Conservation (phyloP, 768 basidiomycete genomes). For the Phylloporus rhodoxanthus region DNA sequence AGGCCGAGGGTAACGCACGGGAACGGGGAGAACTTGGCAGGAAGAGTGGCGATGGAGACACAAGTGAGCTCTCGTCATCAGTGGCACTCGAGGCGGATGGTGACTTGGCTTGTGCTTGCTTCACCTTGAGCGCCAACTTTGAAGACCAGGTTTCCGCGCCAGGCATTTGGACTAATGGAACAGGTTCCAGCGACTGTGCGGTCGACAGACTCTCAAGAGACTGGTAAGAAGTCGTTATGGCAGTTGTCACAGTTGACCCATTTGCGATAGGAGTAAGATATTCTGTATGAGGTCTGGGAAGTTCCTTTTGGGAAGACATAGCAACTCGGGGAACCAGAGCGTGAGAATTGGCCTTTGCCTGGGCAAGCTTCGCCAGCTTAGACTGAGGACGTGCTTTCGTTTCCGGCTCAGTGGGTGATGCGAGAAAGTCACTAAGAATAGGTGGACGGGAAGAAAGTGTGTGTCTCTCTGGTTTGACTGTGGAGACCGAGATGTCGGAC, state of each 20-base stretch:
- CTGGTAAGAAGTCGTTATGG: conserved; percentile 78
- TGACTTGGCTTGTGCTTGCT: conserved; percentile 48
- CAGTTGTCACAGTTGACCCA: conserved; percentile 74
- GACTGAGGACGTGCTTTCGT: conserved; percentile 46
- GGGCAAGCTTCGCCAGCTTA: conserved; percentile 70
- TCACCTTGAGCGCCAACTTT: conserved; percentile 73
- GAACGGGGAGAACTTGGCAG: conserved; percentile 44
- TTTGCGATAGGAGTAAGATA: conserved; percentile 78
- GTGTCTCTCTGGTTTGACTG: conserved; percentile 17
- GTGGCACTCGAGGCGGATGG: conserved; percentile 27
- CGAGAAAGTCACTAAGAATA: conserved; percentile 10
- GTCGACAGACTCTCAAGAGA: conserved; percentile 55
- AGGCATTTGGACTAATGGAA: conserved; percentile 27
- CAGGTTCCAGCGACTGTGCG: conserved; percentile 21
- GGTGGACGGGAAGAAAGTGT: conserved; percentile 20
- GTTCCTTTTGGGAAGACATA: conserved; percentile 28
- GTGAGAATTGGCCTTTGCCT: conserved; percentile 39
- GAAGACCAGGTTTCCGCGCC: conserved; percentile 46
- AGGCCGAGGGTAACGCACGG: conserved; percentile 74
- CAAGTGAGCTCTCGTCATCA: conserved; percentile 36
- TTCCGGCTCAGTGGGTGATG: conserved; percentile 14
- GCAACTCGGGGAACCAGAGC: conserved; percentile 22
- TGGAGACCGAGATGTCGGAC: conserved; percentile 20
- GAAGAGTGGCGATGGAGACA: conserved; percentile 52
- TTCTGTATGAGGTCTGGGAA: conserved; percentile 54